A percentile compares a stretch with the other conserved stretches of the same genome.
Evolutionary conservation across 192 early-diverging fungal genomes (phyloP).

Genomic region (Backusella mclennaniae): DNA sequence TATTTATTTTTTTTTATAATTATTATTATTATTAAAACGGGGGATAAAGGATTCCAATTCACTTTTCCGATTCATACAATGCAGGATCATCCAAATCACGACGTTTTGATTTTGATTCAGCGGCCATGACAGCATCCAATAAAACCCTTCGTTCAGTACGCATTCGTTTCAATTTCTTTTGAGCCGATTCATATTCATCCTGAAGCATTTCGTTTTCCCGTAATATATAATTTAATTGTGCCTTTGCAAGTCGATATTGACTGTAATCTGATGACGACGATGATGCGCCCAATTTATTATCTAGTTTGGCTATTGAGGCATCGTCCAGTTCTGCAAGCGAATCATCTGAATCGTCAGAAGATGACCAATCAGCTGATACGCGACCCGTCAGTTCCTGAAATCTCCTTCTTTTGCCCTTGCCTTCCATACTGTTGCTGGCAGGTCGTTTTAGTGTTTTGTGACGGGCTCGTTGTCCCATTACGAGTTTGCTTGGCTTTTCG

Average conservation of each 20-base stretch:
- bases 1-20: too few relatives aligned
- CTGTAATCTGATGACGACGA: background rate
- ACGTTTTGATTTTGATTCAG: conserved; percentile 16
- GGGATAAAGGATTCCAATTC: background rate
- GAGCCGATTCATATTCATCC: conserved; percentile 36
- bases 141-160: conserved; percentile 41
- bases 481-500: background rate
- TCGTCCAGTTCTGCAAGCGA: background rate
- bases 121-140: conserved; percentile 38
- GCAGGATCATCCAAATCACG: conserved; percentile 7
- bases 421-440: background rate
- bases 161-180: conserved; percentile 38
- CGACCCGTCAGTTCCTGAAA: background rate
- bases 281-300: background rate
- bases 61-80: background rate
- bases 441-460: conserved; percentile 9
- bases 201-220: conserved; percentile 45
- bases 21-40: background rate
- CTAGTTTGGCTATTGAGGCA: background rate
- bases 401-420: conserved; percentile 3
- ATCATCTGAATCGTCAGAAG: background rate
- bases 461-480: background rate
- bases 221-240: conserved; percentile 41
- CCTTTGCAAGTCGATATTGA: conserved; percentile 40
- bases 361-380: background rate